Conservation (phyloP, 1,284 basidiomycete genomes). For the Apiotrichum veenhuisii region DNA sequence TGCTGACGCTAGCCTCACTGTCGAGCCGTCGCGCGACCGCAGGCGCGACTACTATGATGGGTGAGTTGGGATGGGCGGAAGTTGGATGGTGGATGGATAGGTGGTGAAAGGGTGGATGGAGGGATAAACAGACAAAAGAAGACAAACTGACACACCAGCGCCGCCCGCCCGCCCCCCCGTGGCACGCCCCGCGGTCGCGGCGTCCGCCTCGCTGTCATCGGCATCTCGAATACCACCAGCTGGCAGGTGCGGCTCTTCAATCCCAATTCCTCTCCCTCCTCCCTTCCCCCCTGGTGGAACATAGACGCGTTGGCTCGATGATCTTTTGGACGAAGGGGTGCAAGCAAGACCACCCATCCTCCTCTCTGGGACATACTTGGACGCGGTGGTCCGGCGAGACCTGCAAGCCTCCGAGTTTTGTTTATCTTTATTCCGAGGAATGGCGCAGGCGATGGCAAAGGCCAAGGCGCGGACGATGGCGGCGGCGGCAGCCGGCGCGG, state of each 20-base stretch:
- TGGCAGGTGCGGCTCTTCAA: conserved; percentile 75
- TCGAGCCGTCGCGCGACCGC: conserved; percentile 87
- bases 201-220: conserved; percentile 75
- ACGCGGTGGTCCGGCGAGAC: too few relatives aligned
- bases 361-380: too few relatives aligned
- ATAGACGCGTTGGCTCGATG: conserved; percentile 2
- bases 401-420: too few relatives aligned
- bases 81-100: too few relatives aligned
- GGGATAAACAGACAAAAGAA: too few relatives aligned
- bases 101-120: too few relatives aligned
- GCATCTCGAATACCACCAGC: conserved; percentile 84
- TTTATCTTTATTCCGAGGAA: too few relatives aligned
- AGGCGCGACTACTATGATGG: conserved; percentile 71
- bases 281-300: background rate
- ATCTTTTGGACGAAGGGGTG: background rate
- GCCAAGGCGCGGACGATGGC: too few relatives aligned
- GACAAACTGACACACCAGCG: background rate
- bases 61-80: conserved; percentile 50
- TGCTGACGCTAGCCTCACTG: conserved; percentile 64
- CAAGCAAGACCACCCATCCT: too few relatives aligned
- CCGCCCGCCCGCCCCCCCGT: conserved; percentile 28
- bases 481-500: too few relatives aligned
- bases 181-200: conserved; percentile 53
- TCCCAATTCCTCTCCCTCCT: conserved; percentile 3
- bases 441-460: too few relatives aligned